Conservation (phyloP, 2,329 filamentous ascomycete genomes). For the Furcasterigmium furcatum region DNA sequence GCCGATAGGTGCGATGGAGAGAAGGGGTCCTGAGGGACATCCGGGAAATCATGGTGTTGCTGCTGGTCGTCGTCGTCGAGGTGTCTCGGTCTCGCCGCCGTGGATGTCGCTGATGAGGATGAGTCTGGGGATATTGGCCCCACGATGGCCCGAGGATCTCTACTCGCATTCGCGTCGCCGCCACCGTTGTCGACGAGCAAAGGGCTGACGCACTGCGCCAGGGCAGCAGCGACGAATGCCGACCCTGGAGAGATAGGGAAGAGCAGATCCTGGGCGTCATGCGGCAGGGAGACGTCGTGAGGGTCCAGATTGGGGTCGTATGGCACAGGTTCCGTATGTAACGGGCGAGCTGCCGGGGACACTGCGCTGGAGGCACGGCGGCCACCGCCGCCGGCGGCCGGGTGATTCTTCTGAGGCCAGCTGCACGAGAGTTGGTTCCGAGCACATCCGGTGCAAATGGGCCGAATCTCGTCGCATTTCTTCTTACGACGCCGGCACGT, state of each 20-base stretch:
- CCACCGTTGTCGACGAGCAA: too few relatives aligned
- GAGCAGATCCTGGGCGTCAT: too few relatives aligned
- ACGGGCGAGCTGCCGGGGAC: too few relatives aligned
- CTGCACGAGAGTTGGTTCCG: conserved; percentile 17
- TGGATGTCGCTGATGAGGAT: not conserved
- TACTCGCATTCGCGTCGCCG: too few relatives aligned
- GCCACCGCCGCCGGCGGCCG: not conserved
- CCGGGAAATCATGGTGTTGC: not conserved
- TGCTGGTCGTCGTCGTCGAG: not conserved
- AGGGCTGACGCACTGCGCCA: too few relatives aligned
- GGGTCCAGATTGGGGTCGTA: too few relatives aligned
- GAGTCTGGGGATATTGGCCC: not conserved
- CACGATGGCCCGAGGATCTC: too few relatives aligned
- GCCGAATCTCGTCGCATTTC: conserved; percentile 43
- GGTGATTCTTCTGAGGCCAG: conserved; percentile 3
- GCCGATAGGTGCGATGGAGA: not conserved
- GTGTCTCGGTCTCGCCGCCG: too few relatives aligned
- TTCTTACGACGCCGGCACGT: conserved; percentile 44
- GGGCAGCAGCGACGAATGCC: not conserved
- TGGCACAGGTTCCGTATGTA: too few relatives aligned
- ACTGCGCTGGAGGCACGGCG: not conserved
- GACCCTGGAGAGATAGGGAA: too few relatives aligned
- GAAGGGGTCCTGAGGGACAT: not conserved
- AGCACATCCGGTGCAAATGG: conserved; percentile 33
- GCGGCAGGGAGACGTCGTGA: too few relatives aligned